Percentiles rank a stretch among this genome's conserved stretches.
Conservation (phyloP, 306 rosid species). For the Fragaria nilgerrensis region DNA sequence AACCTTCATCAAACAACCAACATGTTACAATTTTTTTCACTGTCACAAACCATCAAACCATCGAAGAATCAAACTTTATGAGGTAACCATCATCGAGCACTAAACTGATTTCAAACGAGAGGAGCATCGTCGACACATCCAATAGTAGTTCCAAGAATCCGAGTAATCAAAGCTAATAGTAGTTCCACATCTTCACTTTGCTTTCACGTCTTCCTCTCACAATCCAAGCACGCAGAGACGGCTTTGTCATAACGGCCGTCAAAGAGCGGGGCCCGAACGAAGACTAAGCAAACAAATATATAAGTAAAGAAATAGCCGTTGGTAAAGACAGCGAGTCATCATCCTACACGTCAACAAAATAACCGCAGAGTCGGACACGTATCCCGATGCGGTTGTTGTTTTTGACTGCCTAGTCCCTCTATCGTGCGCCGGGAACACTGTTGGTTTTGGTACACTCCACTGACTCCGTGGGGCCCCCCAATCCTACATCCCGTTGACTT, state of each 20-base stretch:
- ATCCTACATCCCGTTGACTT: background rate
- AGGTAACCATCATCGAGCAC: too few relatives aligned
- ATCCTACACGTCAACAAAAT: constrained; percentile 15
- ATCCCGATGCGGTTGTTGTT: background rate
- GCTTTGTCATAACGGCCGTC: constrained; percentile 28
- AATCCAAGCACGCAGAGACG: background rate
- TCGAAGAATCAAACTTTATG: too few relatives aligned
- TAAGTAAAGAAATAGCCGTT: constrained; percentile 26
- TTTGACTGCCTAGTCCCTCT: background rate
- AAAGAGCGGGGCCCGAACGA: constrained; percentile 24
- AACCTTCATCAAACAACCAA: too few relatives aligned
- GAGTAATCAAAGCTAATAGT: background rate
- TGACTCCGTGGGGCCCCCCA: background rate
- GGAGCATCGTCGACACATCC: too few relatives aligned
- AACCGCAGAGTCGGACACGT: constrained; percentile 29
- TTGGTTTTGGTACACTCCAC: background rate
- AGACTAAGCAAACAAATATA: background rate
- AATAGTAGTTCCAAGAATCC: background rate
- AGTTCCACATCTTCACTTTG: background rate
- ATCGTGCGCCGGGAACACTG: background rate
- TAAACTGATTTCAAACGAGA: too few relatives aligned
- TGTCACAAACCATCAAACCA: too few relatives aligned
- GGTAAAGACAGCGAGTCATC: background rate
- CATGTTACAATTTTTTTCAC: too few relatives aligned
- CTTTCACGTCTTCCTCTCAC: constrained; percentile 10